These are phyloP conservation scores for Sordariomycetes sp. DNA, from an alignment of 2,329 filamentous ascomycete genomes.

Conservation along the genomic window DNA sequence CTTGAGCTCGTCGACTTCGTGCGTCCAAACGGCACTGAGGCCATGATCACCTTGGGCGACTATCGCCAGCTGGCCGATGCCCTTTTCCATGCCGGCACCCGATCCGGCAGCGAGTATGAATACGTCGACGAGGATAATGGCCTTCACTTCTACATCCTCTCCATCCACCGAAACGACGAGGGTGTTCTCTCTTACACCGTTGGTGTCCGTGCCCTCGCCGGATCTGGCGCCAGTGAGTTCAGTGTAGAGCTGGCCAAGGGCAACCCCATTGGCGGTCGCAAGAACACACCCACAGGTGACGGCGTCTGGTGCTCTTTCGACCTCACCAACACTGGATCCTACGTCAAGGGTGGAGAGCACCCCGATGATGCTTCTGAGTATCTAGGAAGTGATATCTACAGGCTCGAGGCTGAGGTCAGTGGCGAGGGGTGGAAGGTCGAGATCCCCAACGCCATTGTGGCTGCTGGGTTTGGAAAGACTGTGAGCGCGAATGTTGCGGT, in stretches of 20 bases:
- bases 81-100: constrained; percentile 43
- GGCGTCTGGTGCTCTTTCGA: constrained; percentile 35
- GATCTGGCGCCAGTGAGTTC: constrained; percentile 10
- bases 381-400: constrained; percentile 34
- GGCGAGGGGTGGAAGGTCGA: constrained; percentile 35
- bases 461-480: constrained; percentile 28
- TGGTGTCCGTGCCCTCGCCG: constrained; percentile 32
- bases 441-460: constrained; percentile 28
- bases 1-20: constrained; percentile 39
- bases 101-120: constrained; percentile 40
- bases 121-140: constrained; percentile 35
- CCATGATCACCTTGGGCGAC: constrained; percentile 40
- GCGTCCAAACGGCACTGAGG: constrained; percentile 34
- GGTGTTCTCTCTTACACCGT: constrained; percentile 39
- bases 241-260: constrained; percentile 28
- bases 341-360: constrained; percentile 14
- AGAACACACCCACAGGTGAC: constrained; percentile 15
- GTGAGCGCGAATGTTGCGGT: constrained; percentile 32
- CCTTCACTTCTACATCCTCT: constrained; percentile 40
- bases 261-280: constrained; percentile 12
- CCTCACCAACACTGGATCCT: constrained; percentile 34
- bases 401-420: constrained; percentile 31
- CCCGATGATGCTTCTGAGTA: constrained; percentile 26
- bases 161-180: constrained; percentile 26
- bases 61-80: constrained; percentile 44